Base-by-base conservation (phyloP, 2,329 filamentous ascomycete species). In the Ophiocordyceps camponoti-rufipedis region DNA sequence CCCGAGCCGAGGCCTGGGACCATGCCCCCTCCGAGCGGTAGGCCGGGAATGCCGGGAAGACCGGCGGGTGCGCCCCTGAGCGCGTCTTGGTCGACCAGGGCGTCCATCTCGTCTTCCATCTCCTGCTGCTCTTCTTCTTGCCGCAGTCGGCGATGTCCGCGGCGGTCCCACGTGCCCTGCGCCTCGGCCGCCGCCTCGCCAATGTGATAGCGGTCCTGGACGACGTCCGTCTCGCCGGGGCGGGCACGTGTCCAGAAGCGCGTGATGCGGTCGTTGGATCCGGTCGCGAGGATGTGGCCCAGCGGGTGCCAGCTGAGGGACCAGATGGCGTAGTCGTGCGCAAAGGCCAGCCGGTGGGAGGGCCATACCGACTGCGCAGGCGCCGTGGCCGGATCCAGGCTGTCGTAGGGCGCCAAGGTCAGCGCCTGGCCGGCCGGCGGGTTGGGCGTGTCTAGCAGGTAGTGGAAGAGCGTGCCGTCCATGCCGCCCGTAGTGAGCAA, bases 261-360 rank as follows among this genome's bases (percentile, higher is more conserved):
- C 2, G 91, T 96, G 49, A 94, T 88, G 39, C 91, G 82, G 61
- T 98, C 91, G 61, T 98, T 96, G 11, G 88, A 94, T 12, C 91
- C 91, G 2, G 89, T 94, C 1, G 88, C 88, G 8, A 98, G 74
- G 50, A 98, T 89, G 58, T 98, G 91, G 28, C 91, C 91, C 0
- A 96, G 72, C 1, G 91, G 91, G 59, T 98, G 91, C 88, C 91
- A 98, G 66, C 95, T 88, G 44, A 98, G 74, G 16, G 88, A 94
- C 91, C 91, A 98, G 51, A 98, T 91, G 16, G 87, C 86, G 59
- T 88, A 93, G 53, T 94, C 85, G 60, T 98, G 91, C 0, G 91
- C 91, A 56, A 81, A 89, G 8, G 83, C 78, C 31, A 95, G 66
- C 55, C 79, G 82, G 66, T 96, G 89, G 4, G 87, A 86, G 2